These are phyloP conservation scores for Geotrichum macrosporum DNA, from an alignment of 1,139 yeast species.

Conservation along the genomic window DNA sequence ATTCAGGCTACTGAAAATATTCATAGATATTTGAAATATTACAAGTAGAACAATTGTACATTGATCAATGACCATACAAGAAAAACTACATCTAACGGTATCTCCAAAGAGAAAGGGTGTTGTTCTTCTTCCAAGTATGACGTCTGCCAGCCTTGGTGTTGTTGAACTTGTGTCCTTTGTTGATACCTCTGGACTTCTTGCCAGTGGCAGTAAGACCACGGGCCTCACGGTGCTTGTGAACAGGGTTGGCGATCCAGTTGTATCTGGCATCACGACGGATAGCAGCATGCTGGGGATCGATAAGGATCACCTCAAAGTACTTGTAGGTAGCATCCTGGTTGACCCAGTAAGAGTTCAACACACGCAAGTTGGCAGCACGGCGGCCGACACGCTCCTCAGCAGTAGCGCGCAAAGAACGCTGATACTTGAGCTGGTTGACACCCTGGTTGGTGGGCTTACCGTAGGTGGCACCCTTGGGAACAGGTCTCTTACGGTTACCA, in stretches of 20 bases:
- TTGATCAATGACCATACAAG: too few species aligned
- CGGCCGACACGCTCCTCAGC: slow-evolving; percentile 99
- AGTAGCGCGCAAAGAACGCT: slow-evolving; percentile 93
- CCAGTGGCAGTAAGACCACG: slow-evolving; percentile 99
- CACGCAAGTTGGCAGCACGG: slow-evolving; percentile 98
- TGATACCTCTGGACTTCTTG: slow-evolving; percentile 99
- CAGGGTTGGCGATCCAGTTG: slow-evolving; percentile 99
- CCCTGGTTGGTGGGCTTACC: slow-evolving; percentile 99
- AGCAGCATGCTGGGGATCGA: slow-evolving; percentile 98
- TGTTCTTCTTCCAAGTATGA: slow-evolving; percentile 99
- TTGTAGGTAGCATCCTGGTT: slow-evolving; percentile 99
- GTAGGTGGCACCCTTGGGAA: slow-evolving; percentile 99
- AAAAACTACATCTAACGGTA: slow-evolving; percentile 74
- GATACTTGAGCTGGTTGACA: slow-evolving; percentile 98
- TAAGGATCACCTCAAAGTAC: slow-evolving; percentile 95
- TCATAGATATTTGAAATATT: too few species aligned
- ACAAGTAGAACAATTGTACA: too few species aligned
- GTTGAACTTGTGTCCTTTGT: slow-evolving; percentile 99
- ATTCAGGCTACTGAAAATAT: too few species aligned
- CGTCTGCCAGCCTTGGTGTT: slow-evolving; percentile 96
- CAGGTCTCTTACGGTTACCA: slow-evolving; percentile 99
- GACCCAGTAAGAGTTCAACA: slow-evolving; percentile 98
- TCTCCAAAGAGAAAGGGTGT: slow-evolving; percentile 99
- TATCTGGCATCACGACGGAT: slow-evolving; percentile 97
- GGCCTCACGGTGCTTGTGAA: slow-evolving; percentile 99